These are phyloP conservation scores for Mycena latifolia DNA, from an alignment of 768 basidiomycete genomes.

Conservation along the genomic window DNA sequence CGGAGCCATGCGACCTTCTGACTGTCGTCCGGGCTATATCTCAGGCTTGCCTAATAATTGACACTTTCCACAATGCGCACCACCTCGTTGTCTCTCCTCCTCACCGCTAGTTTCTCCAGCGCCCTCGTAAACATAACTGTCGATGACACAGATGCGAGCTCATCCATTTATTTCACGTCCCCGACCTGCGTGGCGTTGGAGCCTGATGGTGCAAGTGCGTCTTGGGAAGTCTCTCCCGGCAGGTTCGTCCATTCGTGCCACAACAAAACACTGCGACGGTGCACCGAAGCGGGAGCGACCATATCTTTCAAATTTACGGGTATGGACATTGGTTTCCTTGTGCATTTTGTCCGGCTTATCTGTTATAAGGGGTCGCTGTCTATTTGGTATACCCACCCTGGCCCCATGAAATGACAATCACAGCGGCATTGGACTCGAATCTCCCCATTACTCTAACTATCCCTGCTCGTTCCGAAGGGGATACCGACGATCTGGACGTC, in stretches of 20 bases:
- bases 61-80: slow-evolving; percentile 19
- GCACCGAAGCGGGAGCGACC: slow-evolving; percentile 11
- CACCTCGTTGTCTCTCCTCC: slow-evolving; percentile 5
- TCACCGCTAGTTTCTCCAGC: slow-evolving; percentile 12
- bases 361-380: slow-evolving; percentile 20
- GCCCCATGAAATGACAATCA: slow-evolving; percentile 16
- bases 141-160: background rate
- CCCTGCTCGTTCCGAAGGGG: slow-evolving; percentile 2
- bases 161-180: slow-evolving; percentile 7
- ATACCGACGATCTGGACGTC: background rate
- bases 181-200: slow-evolving; percentile 1
- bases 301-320: slow-evolving; percentile 15
- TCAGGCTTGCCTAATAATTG: background rate
- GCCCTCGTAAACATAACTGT: slow-evolving; percentile 24
- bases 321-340: background rate
- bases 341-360: background rate
- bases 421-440: slow-evolving; percentile 17
- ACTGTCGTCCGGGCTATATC: slow-evolving; percentile 22
- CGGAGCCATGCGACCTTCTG: too few relatives aligned
- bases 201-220: slow-evolving; percentile 6
- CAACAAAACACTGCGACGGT: slow-evolving; percentile 17
- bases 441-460: background rate
- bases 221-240: slow-evolving; percentile 20
- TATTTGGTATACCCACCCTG: slow-evolving; percentile 24
- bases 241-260: slow-evolving; percentile 20